Conservation (phyloP, 2,329 filamentous ascomycete genomes). For the Monosporascus sp. region DNA sequence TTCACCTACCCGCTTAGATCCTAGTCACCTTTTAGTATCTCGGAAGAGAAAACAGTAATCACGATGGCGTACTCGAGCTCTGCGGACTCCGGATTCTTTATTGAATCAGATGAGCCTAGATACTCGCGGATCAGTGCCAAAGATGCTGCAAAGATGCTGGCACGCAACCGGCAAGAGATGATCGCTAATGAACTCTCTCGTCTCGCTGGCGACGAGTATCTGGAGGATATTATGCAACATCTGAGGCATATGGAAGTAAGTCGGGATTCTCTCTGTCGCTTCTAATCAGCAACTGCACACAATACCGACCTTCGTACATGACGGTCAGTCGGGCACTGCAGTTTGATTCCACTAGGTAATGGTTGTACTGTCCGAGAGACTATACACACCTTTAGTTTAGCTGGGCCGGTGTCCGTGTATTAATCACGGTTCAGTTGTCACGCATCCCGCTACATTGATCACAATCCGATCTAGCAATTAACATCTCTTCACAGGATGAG, state of each 20-base stretch:
- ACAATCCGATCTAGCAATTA: not conserved
- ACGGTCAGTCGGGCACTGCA: too few relatives aligned
- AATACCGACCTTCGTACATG: too few relatives aligned
- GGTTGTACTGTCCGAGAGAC: too few relatives aligned
- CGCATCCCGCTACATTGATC: not conserved
- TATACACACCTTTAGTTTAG: too few relatives aligned
- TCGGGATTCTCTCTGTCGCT: slow-evolving; percentile 8
- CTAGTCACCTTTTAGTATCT: slow-evolving; percentile 16
- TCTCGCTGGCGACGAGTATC: slow-evolving; percentile 80
- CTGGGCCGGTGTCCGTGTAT: too few relatives aligned
- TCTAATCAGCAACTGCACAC: too few relatives aligned
- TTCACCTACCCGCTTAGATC: slow-evolving; percentile 1
- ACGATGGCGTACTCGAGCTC: slow-evolving; percentile 41
- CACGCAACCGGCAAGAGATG: slow-evolving; percentile 77
- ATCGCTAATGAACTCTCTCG: slow-evolving; percentile 86
- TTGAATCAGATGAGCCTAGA: slow-evolving; percentile 48
- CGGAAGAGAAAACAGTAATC: slow-evolving; percentile 20
- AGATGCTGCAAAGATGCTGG: slow-evolving; percentile 72
- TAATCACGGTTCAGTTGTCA: too few relatives aligned
- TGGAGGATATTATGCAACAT: slow-evolving; percentile 89
- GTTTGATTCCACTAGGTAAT: too few relatives aligned
- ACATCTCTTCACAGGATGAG: slow-evolving; percentile 50
- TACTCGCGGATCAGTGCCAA: slow-evolving; percentile 59
- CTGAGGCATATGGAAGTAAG: slow-evolving; percentile 90
- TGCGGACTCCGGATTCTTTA: slow-evolving; percentile 46